Percentiles rank a stretch among this genome's conserved stretches.
phyloP scores from a whole-genome alignment of 2,329 filamentous ascomycete genomes.

The Cucurbitaria berberidis region DNA sequence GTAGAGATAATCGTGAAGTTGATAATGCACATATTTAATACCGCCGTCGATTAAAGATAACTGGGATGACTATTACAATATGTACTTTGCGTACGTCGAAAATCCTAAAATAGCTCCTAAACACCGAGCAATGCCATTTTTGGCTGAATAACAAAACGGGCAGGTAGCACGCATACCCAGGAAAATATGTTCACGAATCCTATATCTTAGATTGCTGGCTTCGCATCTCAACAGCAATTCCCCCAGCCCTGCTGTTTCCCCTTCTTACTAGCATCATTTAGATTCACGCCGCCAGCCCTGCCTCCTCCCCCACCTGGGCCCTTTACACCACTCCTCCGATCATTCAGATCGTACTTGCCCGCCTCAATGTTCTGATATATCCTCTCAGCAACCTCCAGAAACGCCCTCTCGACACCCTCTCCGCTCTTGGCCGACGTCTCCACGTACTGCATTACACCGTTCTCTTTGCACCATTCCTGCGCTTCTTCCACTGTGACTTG shows the following conservation, averaged over 20 bases:
- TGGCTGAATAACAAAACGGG: background rate
- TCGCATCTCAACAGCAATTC: conserved; percentile 33
- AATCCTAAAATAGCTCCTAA: background rate
- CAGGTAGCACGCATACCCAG: background rate
- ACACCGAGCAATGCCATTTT: background rate
- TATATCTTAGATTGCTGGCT: background rate
- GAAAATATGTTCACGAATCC: background rate
- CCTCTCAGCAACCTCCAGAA: conserved; percentile 89
- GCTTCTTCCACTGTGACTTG: conserved; percentile 85
- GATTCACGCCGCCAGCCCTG: conserved; percentile 51
- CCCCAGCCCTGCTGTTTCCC: conserved; percentile 45
- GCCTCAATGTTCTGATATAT: conserved; percentile 98
- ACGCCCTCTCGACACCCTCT: conserved; percentile 90
- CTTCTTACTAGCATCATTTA: conserved; percentile 49
- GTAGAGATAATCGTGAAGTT: no score
- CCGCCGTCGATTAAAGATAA: background rate
- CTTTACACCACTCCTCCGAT: conserved; percentile 90
- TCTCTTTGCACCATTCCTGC: conserved; percentile 83
- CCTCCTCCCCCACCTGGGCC: conserved; percentile 59
- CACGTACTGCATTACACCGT: conserved; percentile 90
- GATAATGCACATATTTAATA: no score
- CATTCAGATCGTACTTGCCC: conserved; percentile 92
- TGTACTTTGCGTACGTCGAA: background rate
- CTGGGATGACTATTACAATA: background rate
- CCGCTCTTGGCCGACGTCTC: conserved; percentile 97